Evolutionary conservation across 2,329 filamentous ascomycete species (phyloP).

Genomic region (Sporothrix variecibatus): DNA sequence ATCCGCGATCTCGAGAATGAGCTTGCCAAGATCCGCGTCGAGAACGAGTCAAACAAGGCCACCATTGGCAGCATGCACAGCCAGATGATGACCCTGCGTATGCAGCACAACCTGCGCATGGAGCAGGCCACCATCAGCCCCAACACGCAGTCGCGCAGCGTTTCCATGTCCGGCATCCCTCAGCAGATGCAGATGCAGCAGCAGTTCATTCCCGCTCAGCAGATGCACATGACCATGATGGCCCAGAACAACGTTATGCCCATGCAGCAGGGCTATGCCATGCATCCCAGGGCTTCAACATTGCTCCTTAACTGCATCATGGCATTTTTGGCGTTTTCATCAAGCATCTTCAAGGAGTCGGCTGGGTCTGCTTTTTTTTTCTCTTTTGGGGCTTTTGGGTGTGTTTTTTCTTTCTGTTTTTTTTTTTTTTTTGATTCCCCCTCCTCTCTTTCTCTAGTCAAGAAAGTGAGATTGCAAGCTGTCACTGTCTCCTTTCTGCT

Average conservation of each 20-base stretch:
- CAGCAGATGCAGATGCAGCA: not conserved
- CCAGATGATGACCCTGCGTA: conserved; percentile 45
- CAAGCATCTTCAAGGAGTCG: not conserved
- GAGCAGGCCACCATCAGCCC: not conserved
- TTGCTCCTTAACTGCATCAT: not conserved
- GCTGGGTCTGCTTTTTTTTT: not conserved
- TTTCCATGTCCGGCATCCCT: not conserved
- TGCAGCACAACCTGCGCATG: not conserved
- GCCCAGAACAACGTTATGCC: not conserved
- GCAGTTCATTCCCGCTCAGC: not conserved
- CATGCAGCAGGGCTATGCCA: not conserved
- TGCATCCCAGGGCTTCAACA: not conserved
- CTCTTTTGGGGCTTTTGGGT: too few species aligned
- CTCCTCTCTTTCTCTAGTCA: not conserved
- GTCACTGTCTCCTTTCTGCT: not conserved
- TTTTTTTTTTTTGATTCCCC: not conserved
- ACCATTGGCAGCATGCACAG: conserved; percentile 55
- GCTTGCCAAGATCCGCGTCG: conserved; percentile 55
- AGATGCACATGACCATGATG: not conserved
- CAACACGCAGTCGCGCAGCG: not conserved
- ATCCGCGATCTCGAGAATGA: conserved; percentile 64
- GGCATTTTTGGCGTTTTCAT: not conserved
- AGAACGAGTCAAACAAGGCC: conserved; percentile 56
- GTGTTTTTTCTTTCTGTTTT: not conserved
- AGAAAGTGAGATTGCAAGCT: not conserved